These are phyloP conservation scores for Solanum commersonii DNA, from an alignment of 257 asterid genomes.

Conservation along the genomic window DNA sequence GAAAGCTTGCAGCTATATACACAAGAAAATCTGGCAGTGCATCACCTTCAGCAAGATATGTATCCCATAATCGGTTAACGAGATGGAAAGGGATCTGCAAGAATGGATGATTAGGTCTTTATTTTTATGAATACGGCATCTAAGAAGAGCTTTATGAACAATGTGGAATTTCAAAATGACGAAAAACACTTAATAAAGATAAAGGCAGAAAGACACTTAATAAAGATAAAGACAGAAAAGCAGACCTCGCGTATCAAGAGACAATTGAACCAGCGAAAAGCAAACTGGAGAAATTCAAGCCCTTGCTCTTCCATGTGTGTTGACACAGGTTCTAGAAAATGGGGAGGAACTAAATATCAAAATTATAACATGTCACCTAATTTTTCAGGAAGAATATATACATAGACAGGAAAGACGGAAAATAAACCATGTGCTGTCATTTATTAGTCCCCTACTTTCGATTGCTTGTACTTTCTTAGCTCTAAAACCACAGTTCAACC, in stretches of 20 bases:
- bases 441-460: neutral
- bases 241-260: conserved; percentile 93
- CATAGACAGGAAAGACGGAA: neutral
- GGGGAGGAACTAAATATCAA: neutral
- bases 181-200: neutral
- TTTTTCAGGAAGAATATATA: neutral
- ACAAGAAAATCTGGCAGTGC: conserved; percentile 89
- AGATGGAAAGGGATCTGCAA: conserved; percentile 78
- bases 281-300: conserved; percentile 96
- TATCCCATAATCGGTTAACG: conserved; percentile 93
- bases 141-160: neutral
- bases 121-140: neutral
- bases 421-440: neutral
- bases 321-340: conserved; percentile 57
- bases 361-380: neutral
- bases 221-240: neutral
- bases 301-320: conserved; percentile 95
- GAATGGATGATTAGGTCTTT: conserved; percentile 8
- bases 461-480: neutral
- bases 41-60: conserved; percentile 99
- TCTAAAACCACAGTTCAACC: neutral
- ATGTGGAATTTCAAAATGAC: neutral
- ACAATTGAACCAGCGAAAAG: conserved; percentile 99
- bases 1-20: conserved; percentile 92
- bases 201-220: neutral